Percentiles rank a stretch among this genome's conserved stretches.
phyloP scores from a whole-genome alignment of 305 asterid species.

The Solanum chacoense region DNA sequence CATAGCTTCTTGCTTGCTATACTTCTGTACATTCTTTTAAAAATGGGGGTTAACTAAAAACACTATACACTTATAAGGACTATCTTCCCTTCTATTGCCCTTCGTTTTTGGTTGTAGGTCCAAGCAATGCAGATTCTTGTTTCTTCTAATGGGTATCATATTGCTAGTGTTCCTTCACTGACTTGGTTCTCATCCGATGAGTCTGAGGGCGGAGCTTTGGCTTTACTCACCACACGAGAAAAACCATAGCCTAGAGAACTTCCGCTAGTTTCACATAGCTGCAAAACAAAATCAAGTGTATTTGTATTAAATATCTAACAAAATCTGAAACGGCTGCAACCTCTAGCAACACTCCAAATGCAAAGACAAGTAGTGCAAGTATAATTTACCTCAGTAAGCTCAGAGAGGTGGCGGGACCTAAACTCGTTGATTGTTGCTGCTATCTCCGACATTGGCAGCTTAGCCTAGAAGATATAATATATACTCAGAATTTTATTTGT shows the following conservation, averaged over 20 bases:
- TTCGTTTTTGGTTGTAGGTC: background rate
- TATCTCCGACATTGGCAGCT: constrained; percentile 84
- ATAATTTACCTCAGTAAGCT: constrained; percentile 85
- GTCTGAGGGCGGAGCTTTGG: constrained; percentile 48
- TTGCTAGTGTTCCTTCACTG: constrained; percentile 51
- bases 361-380: background rate
- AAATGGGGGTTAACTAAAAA: constrained; percentile 14
- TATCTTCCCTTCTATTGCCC: constrained; percentile 9
- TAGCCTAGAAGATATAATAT: constrained; percentile 41
- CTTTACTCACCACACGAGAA: constrained; percentile 46
- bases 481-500: background rate
- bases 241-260: constrained; percentile 92
- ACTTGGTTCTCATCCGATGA: constrained; percentile 53
- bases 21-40: constrained; percentile 24
- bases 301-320: background rate
- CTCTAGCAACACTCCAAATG: background rate
- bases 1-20: background rate
- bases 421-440: constrained; percentile 90
- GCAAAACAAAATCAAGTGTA: constrained; percentile 13
- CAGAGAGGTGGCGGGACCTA: constrained; percentile 94
- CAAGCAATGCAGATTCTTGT: constrained; percentile 1
- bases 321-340: background rate
- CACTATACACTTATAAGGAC: constrained; percentile 29
- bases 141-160: constrained; percentile 6
- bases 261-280: constrained; percentile 82